Evolutionary conservation across 2,329 filamentous ascomycete genomes (phyloP).

Genomic region (Monosporascus sp.): DNA sequence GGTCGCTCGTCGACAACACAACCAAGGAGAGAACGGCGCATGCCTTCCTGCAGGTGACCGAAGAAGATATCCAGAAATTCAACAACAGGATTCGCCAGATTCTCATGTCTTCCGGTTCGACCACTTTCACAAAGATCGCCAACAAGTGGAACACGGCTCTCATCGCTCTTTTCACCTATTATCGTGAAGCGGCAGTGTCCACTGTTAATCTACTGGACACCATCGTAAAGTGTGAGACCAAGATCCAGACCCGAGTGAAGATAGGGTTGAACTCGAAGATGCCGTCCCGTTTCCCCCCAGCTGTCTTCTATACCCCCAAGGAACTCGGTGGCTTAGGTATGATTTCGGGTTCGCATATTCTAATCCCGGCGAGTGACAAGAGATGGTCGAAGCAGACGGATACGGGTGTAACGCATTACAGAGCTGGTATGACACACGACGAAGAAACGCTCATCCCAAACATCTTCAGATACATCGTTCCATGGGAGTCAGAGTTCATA

Average conservation of each 20-base stretch:
- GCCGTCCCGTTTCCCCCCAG: constrained; percentile 96
- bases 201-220: constrained; percentile 92
- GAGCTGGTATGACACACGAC: constrained; percentile 95
- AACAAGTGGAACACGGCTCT: constrained; percentile 99
- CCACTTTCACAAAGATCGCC: constrained; percentile 98
- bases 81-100: constrained; percentile 99
- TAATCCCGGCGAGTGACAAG: constrained; percentile 96
- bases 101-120: constrained; percentile 98
- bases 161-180: constrained; percentile 97
- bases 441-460: constrained; percentile 97
- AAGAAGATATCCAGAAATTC: constrained; percentile 97
- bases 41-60: constrained; percentile 94
- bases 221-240: constrained; percentile 98
- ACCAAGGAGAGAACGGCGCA: constrained; percentile 96
- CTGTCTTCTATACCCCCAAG: constrained; percentile 98
- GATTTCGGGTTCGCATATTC: constrained; percentile 97
- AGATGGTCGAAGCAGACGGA: constrained; percentile 98
- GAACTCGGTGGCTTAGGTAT: constrained; percentile 95
- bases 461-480: constrained; percentile 98
- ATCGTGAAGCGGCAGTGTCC: constrained; percentile 93
- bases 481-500: constrained; percentile 98
- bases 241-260: constrained; percentile 98
- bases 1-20: constrained; percentile 93
- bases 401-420: constrained; percentile 92
- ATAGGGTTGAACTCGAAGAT: constrained; percentile 99